Evolutionary conservation across 176 grass and related monocot species (phyloP), one percentile per base, ranked within the genome.

Genomic region (Raddia guianensis): DNA sequence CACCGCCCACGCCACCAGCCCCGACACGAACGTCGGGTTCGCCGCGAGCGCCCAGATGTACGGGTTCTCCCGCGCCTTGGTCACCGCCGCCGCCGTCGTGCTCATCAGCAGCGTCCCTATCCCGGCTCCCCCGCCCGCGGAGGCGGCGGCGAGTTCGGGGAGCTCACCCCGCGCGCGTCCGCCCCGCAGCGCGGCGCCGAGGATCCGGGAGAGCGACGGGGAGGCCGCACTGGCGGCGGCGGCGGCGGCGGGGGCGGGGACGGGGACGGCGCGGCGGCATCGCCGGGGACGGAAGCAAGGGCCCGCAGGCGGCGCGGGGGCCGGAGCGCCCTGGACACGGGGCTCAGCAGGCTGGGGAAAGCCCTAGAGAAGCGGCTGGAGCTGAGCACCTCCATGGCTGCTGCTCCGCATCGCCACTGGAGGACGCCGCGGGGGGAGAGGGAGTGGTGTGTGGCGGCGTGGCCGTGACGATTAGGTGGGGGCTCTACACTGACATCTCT

Each of bases 11-110:
- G 96, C 96, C 21, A 95, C 63, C 43, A 98, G 75, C 62, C 90
- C 96, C 6, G 96, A 98, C 63, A 93, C 79, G 59, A 98, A 98
- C 15, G 92, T 98, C n/a, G 96, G 90, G 80, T 98, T 98, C 27
- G 84, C 90, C 6, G 92, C 90, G 9, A 98, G 84, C 65, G 92
- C 91, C 47, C 71, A 72, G 16, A 98, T 49, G 82, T 91, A 93
- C 0, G 90, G 95, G 64, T 81, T 94, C 74, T 92, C 92, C 35
- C 78, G 86, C 20, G 92, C 85, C 84, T 93, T 95, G 42, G 96
- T 87, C 10, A 93, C 85, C 66, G 82, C 88, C 35, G 90, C 92
- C 56, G 88, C 95, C 70, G 92, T 98, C 52, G 88, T 98, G 88
- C 96, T 98, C 96, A 98, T 98, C 75, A 98, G 86, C 59, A 95